Evolutionary conservation across 2,329 filamentous ascomycete genomes (phyloP), one percentile per base, ranked within the genome.

Genomic region (Arthrobotrys entomopaga): DNA sequence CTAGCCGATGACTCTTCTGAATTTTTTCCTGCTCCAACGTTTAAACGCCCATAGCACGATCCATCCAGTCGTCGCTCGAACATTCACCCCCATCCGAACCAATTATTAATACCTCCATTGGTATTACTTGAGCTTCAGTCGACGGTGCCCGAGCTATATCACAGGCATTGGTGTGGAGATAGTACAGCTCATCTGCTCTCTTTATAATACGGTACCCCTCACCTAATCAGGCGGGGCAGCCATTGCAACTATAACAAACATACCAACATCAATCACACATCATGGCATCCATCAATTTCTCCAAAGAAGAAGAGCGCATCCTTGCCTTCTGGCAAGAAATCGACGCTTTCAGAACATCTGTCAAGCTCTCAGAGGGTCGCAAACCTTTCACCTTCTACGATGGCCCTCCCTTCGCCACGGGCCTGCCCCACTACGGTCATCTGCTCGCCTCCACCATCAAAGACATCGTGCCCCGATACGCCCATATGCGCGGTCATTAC

Each of bases 401-500:
- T 86, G 91, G 91, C 10, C 90, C 90, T 67, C 90, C 90, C 3
- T 92, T 92, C 80, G 89, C 89, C 80, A 96, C 90, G 8, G 77
- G 90, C 42, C 84, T 87, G 72, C 87, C 87, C 48, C 89, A 90
- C 81, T 89, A 90, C 79, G 87, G 89, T 67, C 92, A 96, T 82
- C 84, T 96, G 61, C 86, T 96, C 77, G 91, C 94, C 42, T 96
- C 92, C 19, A 97, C 93, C 57, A 97, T 97, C 84, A 97, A 98
- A 83, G 94, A 97, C 82, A 95, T 97, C 74, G 96, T 98, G 77
- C 93, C 94, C 7, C 86, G 94, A 78, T 98, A 97, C 82, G 97
- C 93, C 92, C 93, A 93, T 59, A 97, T 97, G 93, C 96, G 96
- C 81, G 94, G 94, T 15, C 91, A 89, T 80, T 91, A 96, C 83